Evolutionary conservation across 768 basidiomycete genomes (phyloP), one percentile per base, ranked within the genome.

Genomic region (Lactifluus volemus): DNA sequence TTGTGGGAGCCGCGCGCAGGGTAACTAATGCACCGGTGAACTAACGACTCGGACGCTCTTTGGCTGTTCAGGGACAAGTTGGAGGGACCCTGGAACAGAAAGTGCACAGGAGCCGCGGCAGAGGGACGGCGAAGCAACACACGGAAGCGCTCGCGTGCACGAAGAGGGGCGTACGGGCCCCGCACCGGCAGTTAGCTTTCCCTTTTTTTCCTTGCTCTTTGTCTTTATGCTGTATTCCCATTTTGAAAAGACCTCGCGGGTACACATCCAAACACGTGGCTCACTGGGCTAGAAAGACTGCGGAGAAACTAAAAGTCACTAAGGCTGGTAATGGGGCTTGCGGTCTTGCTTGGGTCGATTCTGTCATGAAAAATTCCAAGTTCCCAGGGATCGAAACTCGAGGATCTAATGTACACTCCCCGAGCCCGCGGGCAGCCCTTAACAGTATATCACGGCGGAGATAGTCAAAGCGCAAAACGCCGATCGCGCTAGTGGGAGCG

Each of bases 1-100:
- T 80, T 9, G 82, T 17, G 78, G 25, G 25, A 25, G 25, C 25
- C 25, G 77, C 25, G 49, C 57, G 76, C 69, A 79, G n/a, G 86
- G 89, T 0, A 81, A 94, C 49, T 97, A 96, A 74, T 86, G 90
- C 49, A 84, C 92, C 0, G 93, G 94, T 0, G 94, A 93, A 0
- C 89, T 92, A 0, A 96, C 94, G 1, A 98, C 25, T 25, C 25
- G 25, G 25, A 25, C 96, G 0, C 81, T 94, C 48, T 98, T 97
- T 67, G 95, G 90, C 17, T n/a, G n/a, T n/a, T n/a, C n/a, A n/a
- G n/a, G n/a, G n/a, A n/a, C 25, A 25, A 25, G 25, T 25, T 25
- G 25, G 25, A 25, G 25, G 25, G 25, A 25, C 25, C 25, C 25
- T 25, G 2, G 25, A 25, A 25, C 25, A 25, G 30, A 69, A 72